A percentile compares a stretch with the other conserved stretches of the same genome.
Conservation (phyloP, 352 stramenopile species). For the Phytophthora syringae region DNA sequence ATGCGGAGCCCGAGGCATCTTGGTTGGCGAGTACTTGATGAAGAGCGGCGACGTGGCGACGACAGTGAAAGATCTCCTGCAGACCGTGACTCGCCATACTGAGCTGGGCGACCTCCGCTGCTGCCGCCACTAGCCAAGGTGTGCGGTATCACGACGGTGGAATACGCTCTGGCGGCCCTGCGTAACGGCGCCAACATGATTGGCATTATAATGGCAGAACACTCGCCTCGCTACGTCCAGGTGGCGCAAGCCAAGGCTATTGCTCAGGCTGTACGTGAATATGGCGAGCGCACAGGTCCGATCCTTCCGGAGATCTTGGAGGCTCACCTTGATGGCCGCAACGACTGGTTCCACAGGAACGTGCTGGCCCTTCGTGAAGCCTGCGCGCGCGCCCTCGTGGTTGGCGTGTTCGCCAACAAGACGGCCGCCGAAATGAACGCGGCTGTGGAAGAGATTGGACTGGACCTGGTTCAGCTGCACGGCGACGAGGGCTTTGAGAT, state of each 20-base stretch:
- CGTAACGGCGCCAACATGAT: constrained; percentile 96
- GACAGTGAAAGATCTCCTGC: constrained; percentile 88
- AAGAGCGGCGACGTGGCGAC: constrained; percentile 89
- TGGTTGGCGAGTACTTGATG: constrained; percentile 99
- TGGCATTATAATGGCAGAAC: constrained; percentile 96
- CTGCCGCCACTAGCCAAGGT: constrained; percentile 89
- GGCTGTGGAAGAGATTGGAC: constrained; percentile 87
- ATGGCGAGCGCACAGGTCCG: constrained; percentile 91
- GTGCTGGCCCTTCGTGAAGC: constrained; percentile 66
- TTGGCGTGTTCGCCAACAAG: constrained; percentile 98
- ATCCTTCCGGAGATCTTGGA: constrained; percentile 60
- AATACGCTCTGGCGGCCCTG: constrained; percentile 93
- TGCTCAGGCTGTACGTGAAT: constrained; percentile 91
- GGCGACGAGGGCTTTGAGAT: constrained; percentile 94
- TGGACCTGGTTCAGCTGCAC: constrained; percentile 99
- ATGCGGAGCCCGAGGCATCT: constrained; percentile 90
- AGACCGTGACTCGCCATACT: constrained; percentile 33
- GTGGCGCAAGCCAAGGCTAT: constrained; percentile 90
- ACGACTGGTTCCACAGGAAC: constrained; percentile 87
- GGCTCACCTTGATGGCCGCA: constrained; percentile 36
- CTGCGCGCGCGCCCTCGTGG: constrained; percentile 87
- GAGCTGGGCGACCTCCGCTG: constrained; percentile 38
- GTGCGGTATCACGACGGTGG: constrained; percentile 94
- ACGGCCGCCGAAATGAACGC: constrained; percentile 91
- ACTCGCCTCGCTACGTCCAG: constrained; percentile 90